Evolutionary conservation across 495 filamentous ascomycete species (phyloP), one percentile per base, ranked within the genome.

Genomic region (Aspergillus campestris): DNA sequence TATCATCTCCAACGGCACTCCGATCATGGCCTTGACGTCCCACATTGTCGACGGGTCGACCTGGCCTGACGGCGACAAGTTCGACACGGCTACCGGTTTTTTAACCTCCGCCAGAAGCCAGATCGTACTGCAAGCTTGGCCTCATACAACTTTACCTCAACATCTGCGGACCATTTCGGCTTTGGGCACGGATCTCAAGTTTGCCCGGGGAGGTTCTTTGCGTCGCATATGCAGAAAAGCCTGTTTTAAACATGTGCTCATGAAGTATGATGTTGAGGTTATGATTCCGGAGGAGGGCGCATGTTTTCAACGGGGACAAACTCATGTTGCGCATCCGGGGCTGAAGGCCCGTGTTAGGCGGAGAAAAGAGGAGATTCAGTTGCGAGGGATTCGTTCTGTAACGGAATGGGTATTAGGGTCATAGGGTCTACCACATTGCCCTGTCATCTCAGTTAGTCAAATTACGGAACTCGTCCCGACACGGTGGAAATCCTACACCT

Each of bases 171-270:
- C 3, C 61, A 68, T 42, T 47, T 78, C 34, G 63, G 66, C 42
- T 80, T 79, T 47, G 77, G 78, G 2, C 48, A 66, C 10, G 78
- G 78, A n/a, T 65, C 59, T 5, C 50, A 61, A 15, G 56, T 57
- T 1, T 81, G 77, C 51, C 76, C 76, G 0, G 79, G 79, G 0
- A 56, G 78, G 10, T 79, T 77, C 56, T 80, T 80, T 42, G 76
- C 74, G 0, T 57, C 60, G 2, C 64, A 62, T 4, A 63, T 74
- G 47, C 59, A 76, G 47, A 81, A 81, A 55, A 62, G 74, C 31
- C 57, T 74, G 12, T 44, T 82, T 5, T 64, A 58, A 58, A 8
- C 61, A 72, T 44, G 40, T 75, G 1, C 30, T 82, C 5, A 45
- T 74, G 31, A 65, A 68, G 13, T 81, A 77, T 40, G 77, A 81